Evolutionary conservation across 2,329 filamentous ascomycete genomes (phyloP).

Genomic region (Immersiporthe knoxdaviesiana): DNA sequence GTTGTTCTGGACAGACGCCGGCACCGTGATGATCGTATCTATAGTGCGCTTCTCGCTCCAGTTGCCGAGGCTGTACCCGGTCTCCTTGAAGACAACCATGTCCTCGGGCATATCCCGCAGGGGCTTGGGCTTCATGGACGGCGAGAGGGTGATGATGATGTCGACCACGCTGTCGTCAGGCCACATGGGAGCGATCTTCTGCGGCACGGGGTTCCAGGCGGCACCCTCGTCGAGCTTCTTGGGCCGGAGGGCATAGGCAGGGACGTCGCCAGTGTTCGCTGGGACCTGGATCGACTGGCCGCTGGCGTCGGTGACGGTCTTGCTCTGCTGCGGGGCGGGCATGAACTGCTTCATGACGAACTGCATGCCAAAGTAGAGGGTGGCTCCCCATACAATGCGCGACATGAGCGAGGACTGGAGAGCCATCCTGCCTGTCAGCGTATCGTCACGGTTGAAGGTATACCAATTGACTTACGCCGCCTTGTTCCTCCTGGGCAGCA

Average conservation of each 20-base stretch:
- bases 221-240: constrained; percentile 62
- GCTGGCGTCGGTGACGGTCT: constrained; percentile 53
- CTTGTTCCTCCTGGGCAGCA: constrained; percentile 28
- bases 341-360: constrained; percentile 58
- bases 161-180: constrained; percentile 77
- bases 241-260: constrained; percentile 69
- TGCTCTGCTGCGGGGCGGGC: constrained; percentile 51
- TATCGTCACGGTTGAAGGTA: constrained; percentile 28
- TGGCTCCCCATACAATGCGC: constrained; percentile 56
- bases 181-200: constrained; percentile 85
- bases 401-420: constrained; percentile 43
- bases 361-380: constrained; percentile 64
- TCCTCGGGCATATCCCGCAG: constrained; percentile 68
- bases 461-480: constrained; percentile 23
- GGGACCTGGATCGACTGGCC: constrained; percentile 59
- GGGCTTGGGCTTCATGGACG: constrained; percentile 69
- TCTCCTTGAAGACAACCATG: constrained; percentile 77
- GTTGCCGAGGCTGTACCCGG: constrained; percentile 77
- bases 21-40: constrained; percentile 77
- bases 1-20: constrained; percentile 82
- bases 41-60: constrained; percentile 77
- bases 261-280: constrained; percentile 59
- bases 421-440: constrained; percentile 9
- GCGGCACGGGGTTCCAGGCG: constrained; percentile 66
- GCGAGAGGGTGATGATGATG: constrained; percentile 81